These are phyloP conservation scores for Aspergillus bridgeri DNA, from an alignment of 495 filamentous ascomycete genomes.

Conservation along the genomic window DNA sequence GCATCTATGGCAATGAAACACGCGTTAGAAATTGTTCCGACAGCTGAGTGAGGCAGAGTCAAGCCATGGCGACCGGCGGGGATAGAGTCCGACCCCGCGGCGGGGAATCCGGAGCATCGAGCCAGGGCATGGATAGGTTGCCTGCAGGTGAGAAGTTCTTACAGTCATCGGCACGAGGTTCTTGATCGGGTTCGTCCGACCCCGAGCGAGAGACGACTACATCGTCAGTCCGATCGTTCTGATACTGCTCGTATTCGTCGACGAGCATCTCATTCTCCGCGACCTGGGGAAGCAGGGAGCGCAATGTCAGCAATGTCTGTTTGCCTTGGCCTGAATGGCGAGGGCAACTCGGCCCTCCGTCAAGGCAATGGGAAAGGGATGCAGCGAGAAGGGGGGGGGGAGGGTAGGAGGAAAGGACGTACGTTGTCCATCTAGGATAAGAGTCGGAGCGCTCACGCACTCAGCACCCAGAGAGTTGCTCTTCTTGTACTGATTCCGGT, in stretches of 20 bases:
- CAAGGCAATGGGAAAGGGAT: conserved; percentile 20
- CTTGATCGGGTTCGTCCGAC: conserved; percentile 49
- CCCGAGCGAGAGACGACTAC: conserved; percentile 77
- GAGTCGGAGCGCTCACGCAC: conserved; percentile 31
- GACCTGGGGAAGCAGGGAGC: conserved; percentile 26
- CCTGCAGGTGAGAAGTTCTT: conserved; percentile 32
- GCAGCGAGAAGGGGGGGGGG: conserved; percentile 9
- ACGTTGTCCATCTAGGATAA: conserved; percentile 48
- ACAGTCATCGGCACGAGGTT: conserved; percentile 70
- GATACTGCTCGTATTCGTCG: conserved; percentile 67
- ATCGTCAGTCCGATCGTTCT: conserved; percentile 78
- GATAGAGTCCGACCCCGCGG: conserved; percentile 7
- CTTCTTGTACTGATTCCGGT: conserved; percentile 8
- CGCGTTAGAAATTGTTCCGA: conserved; percentile 16
- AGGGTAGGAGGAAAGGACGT: conserved; percentile 16
- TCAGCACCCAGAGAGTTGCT: conserved; percentile 25
- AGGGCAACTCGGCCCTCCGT: neutral
- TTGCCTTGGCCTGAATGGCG: neutral
- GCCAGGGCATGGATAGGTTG: neutral
- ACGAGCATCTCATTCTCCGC: conserved; percentile 63
- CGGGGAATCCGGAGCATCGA: conserved; percentile 7
- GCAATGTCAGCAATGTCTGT: conserved; percentile 4
- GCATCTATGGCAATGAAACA: conserved; percentile 53
- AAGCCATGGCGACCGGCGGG: neutral
- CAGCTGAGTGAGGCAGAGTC: neutral